Base-by-base conservation (phyloP, 768 basidiomycete genomes). In the Clitopilus passeckerianus region DNA sequence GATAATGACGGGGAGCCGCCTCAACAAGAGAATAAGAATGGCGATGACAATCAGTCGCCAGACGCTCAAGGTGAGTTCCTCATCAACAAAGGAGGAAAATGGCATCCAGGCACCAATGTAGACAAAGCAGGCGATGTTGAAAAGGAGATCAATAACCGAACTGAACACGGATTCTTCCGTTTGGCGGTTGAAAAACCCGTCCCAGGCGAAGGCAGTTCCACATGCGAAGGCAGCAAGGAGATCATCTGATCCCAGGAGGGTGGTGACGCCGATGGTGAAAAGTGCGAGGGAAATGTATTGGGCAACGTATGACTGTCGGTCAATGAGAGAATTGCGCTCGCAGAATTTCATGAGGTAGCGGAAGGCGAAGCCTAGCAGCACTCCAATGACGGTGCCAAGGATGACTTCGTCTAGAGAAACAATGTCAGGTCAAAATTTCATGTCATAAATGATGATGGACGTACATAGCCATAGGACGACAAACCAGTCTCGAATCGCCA, bases 101-200 rank as follows among this genome's bases (percentile, higher is more conserved):
- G 97, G 97, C 84, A 95, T 95, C 88, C 95, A 95, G 34, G 96
- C 95, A 61, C 97, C 97, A 61, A 98, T 90, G 68, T 90, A 98
- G 55, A 98, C 87, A 76, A 98, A 98, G 3, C 91, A 91, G 27
- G 94, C 93, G 62, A 94, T 84, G 75, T 98, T 98, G 84, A 97
- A 96, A 59, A 98, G 80, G 64, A 98, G 77, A 72, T 98, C 93
- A 67, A 98, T 93, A 65, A 98, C 95, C 73, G 92, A 93, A 64
- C 89, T 91, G 79, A 99, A 99, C 61, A 94, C 87, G 27, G 92
- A 85, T 71, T 98, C 95, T 69, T 97, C 95, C 0, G 95, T 97
- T 67, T 95, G 93, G 59, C 86, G 84, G 72, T 93, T 93, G 78
- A 91, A 91, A 76, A 94, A 95, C 34, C 88, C 93, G 68, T 96